A percentile compares a stretch with the other conserved stretches of the same genome.
Conservation (phyloP, 75 land plant genomes). For the Larix kaempferi region DNA sequence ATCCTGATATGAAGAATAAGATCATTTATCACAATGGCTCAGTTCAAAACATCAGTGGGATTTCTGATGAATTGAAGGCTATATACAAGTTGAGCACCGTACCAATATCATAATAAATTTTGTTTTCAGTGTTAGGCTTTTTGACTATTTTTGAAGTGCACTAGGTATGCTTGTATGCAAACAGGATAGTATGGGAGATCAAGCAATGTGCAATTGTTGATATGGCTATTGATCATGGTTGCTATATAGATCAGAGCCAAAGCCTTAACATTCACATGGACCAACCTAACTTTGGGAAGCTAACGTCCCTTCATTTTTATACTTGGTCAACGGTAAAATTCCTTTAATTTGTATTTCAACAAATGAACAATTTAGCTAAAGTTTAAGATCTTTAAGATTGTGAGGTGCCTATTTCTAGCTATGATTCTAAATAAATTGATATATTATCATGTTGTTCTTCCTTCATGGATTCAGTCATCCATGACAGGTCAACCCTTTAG, state of each 20-base stretch:
- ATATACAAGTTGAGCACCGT: conserved; percentile 61
- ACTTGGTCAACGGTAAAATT: conserved; percentile 76
- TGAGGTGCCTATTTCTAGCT: neutral
- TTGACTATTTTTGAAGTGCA: neutral
- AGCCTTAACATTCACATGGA: conserved; percentile 98
- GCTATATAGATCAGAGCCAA: conserved; percentile 92
- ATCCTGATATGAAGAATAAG: conserved; percentile 72
- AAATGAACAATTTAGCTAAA: neutral
- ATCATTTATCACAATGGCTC: conserved; percentile 86
- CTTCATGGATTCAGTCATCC: too few relatives aligned
- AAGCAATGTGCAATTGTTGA: conserved; percentile 88
- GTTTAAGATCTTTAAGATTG: neutral
- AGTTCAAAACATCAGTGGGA: conserved; percentile 56
- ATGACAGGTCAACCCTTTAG: too few relatives aligned
- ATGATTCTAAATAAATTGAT: neutral
- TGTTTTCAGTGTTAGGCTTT: neutral
- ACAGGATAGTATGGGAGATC: conserved; percentile 97
- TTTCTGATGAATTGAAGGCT: conserved; percentile 65
- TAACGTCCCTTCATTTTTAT: conserved; percentile 91
- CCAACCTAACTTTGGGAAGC: conserved; percentile 79
- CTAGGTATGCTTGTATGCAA: neutral
- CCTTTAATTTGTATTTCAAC: neutral
- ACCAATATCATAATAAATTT: neutral
- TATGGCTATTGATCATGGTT: conserved; percentile 95
- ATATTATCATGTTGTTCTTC: neutral